Percentiles rank a stretch among this genome's conserved stretches.
These are phyloP conservation scores for Aspergillus sp. DNA, from an alignment of 2,329 filamentous ascomycete species.

Conservation along the genomic window DNA sequence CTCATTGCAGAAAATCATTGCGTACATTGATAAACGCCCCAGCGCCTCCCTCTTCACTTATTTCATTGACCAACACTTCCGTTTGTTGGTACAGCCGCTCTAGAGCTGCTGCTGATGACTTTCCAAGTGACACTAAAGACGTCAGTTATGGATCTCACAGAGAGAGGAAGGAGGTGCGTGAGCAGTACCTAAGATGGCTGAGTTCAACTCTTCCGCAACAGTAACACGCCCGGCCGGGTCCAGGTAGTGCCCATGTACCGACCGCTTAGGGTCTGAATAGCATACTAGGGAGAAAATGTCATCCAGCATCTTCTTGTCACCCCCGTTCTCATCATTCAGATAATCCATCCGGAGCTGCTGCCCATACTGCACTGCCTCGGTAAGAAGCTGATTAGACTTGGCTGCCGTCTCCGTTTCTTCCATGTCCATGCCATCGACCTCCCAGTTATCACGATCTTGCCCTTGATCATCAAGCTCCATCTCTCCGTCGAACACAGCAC, in stretches of 20 bases:
- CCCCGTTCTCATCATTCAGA: conserved; percentile 65
- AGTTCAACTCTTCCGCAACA: conserved; percentile 92
- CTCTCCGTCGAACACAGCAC: conserved; percentile 50
- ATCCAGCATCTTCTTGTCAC: conserved; percentile 70
- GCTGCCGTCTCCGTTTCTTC: conserved; percentile 45
- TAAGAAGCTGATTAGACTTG: conserved; percentile 56
- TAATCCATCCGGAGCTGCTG: conserved; percentile 77
- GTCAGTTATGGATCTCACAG: conserved; percentile 10
- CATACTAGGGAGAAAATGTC: conserved; percentile 89
- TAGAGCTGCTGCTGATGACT: conserved; percentile 80
- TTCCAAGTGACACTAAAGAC: conserved; percentile 77
- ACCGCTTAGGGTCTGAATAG: conserved; percentile 76
- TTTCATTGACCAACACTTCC: conserved; percentile 77
- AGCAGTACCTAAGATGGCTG: conserved; percentile 77
- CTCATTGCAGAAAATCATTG: conserved; percentile 47
- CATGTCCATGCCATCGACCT: conserved; percentile 55
- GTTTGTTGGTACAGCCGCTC: conserved; percentile 87
- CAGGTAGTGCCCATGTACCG: conserved; percentile 74
- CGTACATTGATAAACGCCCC: conserved; percentile 78
- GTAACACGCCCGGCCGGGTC: conserved; percentile 71
- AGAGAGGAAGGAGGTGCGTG: conserved; percentile 4
- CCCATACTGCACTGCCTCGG: conserved; percentile 75
- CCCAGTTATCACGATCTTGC: conserved; percentile 33
- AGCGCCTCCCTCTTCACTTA: conserved; percentile 74
- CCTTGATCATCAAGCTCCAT: conserved; percentile 60